Conservation (phyloP, 345 rosid genomes). For the Eucalyptus curtisii region DNA sequence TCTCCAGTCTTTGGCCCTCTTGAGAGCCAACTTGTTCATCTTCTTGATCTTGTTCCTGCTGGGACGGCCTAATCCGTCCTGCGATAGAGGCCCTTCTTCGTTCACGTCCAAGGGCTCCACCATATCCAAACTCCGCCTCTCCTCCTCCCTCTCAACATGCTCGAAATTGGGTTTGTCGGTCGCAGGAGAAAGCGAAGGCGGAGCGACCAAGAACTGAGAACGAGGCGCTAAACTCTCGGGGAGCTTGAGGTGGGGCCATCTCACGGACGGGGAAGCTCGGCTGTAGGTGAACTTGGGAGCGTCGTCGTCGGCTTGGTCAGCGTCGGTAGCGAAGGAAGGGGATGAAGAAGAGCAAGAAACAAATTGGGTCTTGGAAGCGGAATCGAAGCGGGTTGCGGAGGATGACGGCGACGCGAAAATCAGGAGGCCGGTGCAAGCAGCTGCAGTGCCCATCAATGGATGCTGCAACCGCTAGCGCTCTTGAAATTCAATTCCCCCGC, state of each 20-base stretch:
- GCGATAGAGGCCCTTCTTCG: conserved; percentile 6
- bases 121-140: background rate
- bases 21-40: conserved; percentile 69
- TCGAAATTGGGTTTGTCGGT: conserved; percentile 8
- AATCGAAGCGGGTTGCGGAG: background rate
- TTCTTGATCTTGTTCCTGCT: conserved; percentile 66
- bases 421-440: background rate
- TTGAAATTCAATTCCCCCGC: background rate
- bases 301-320: background rate
- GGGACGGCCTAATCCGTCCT: conserved; percentile 26
- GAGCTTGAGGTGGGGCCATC: conserved; percentile 88
- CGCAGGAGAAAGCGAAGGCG: conserved; percentile 1
- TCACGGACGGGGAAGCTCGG: conserved; percentile 77
- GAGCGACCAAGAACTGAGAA: conserved; percentile 13
- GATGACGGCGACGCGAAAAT: background rate
- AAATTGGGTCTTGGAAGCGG: background rate
- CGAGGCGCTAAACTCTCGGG: conserved; percentile 19
- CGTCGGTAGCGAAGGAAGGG: background rate
- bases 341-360: background rate
- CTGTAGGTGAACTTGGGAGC: conserved; percentile 43
- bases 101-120: background rate
- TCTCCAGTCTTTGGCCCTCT: conserved; percentile 86
- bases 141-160: background rate
- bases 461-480: background rate
- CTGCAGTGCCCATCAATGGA: background rate